These are phyloP conservation scores for Trichoderma asperelloides DNA, from an alignment of 495 filamentous ascomycete genomes.

Conservation along the genomic window DNA sequence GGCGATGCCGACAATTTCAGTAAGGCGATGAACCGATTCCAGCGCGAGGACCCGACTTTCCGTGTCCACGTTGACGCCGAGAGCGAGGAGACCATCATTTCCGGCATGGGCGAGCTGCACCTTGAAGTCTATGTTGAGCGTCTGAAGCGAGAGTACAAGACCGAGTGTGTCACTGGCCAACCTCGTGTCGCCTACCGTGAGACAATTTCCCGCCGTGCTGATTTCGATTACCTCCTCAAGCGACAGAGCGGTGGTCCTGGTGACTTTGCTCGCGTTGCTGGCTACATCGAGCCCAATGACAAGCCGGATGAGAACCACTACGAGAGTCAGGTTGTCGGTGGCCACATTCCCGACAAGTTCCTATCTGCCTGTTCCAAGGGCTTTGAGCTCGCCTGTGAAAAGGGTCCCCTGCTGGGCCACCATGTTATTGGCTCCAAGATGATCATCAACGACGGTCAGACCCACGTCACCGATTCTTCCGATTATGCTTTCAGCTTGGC, in stretches of 20 bases:
- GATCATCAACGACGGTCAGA: conserved; percentile 94
- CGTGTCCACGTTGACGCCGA: conserved; percentile 85
- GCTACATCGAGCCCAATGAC: conserved; percentile 80
- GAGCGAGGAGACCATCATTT: conserved; percentile 91
- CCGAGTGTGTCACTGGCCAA: conserved; percentile 90
- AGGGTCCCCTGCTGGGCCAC: conserved; percentile 90
- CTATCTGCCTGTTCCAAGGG: conserved; percentile 93
- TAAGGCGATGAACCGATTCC: conserved; percentile 98
- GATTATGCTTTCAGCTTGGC: conserved; percentile 98
- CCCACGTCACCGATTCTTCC: conserved; percentile 95
- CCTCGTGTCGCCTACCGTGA: conserved; percentile 98
- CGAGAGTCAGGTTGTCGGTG: conserved; percentile 78
- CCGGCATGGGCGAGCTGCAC: conserved; percentile 97
- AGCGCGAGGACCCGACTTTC: conserved; percentile 97
- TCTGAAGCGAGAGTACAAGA: conserved; percentile 93
- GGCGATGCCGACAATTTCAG: conserved; percentile 92
- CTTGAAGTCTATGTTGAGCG: conserved; percentile 97
- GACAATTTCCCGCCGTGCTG: conserved; percentile 66
- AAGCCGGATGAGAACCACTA: conserved; percentile 70
- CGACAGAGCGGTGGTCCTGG: conserved; percentile 95
- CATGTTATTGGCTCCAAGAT: conserved; percentile 81
- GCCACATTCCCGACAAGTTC: conserved; percentile 93
- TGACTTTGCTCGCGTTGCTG: conserved; percentile 89
- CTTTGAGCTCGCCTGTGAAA: conserved; percentile 74
- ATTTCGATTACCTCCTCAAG: conserved; percentile 91